Conservation (phyloP, 768 basidiomycete species). For the Agaricus blazei region DNA sequence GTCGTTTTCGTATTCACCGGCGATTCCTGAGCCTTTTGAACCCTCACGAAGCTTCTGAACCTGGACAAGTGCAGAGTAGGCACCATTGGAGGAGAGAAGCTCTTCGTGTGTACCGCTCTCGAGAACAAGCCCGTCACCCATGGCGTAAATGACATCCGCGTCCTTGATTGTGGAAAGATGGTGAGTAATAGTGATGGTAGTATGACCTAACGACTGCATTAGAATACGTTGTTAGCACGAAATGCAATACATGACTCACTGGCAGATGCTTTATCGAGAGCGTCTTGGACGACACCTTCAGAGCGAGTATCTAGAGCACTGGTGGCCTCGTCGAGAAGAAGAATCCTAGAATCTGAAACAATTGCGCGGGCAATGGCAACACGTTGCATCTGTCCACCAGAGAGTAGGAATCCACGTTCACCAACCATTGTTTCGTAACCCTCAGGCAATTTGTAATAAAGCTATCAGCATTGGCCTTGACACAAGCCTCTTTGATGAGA, state of each 20-base stretch:
- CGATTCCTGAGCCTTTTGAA: constrained; percentile 8
- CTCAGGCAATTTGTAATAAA: constrained; percentile 78
- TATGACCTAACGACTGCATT: constrained; percentile 43
- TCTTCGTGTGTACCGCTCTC: constrained; percentile 78
- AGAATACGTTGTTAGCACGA: constrained; percentile 36
- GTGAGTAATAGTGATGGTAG: constrained; percentile 78
- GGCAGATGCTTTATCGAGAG: constrained; percentile 78
- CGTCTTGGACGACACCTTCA: constrained; percentile 86
- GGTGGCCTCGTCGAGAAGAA: constrained; percentile 88
- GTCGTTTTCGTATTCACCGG: constrained; percentile 20
- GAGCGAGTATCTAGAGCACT: constrained; percentile 87
- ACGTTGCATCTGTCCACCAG: constrained; percentile 86
- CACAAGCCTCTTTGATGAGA: constrained; percentile 77
- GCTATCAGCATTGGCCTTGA: constrained; percentile 88
- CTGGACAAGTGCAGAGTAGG: constrained; percentile 72
- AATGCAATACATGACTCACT: constrained; percentile 36
- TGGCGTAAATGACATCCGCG: constrained; percentile 80
- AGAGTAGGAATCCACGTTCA: constrained; percentile 81
- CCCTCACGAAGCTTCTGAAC: constrained; percentile 77
- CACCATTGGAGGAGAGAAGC: constrained; percentile 54
- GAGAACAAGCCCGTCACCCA: constrained; percentile 81
- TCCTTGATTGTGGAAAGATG: constrained; percentile 82
- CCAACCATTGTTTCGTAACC: constrained; percentile 89
- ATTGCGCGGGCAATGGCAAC: constrained; percentile 88
- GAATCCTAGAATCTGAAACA: constrained; percentile 80